Conservation (phyloP, 1,139 yeast genomes). For the Lodderomyces theae region DNA sequence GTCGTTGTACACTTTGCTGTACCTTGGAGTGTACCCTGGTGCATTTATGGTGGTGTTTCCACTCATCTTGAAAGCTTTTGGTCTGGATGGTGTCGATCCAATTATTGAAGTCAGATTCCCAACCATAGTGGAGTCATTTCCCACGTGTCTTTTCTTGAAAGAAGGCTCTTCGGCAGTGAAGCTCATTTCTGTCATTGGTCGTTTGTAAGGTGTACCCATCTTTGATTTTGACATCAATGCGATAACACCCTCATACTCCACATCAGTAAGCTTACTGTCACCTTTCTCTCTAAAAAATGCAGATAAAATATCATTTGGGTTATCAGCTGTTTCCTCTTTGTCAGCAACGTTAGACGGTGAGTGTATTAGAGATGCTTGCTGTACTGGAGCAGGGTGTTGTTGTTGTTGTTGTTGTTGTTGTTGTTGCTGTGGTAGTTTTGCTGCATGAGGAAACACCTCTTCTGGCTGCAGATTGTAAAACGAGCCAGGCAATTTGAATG, state of each 20-base stretch:
- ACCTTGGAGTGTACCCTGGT: constrained; percentile 41
- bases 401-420: too few relatives aligned
- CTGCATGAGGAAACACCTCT: too few relatives aligned
- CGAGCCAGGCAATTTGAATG: constrained; percentile 12
- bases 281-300: constrained; percentile 76
- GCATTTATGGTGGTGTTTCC: constrained; percentile 25
- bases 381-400: constrained; percentile 7
- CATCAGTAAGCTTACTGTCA: constrained; percentile 65
- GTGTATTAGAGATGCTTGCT: constrained; percentile 3
- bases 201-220: constrained; percentile 11
- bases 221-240: constrained; percentile 44
- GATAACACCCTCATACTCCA: constrained; percentile 83
- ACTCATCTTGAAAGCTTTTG: constrained; percentile 11
- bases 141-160: constrained; percentile 7
- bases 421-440: too few relatives aligned
- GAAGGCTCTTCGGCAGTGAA: not conserved
- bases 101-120: constrained; percentile 4
- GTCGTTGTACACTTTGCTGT: constrained; percentile 30
- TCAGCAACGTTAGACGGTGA: not conserved
- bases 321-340: constrained; percentile 9
- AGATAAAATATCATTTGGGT: constrained; percentile 60
- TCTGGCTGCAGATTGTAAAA: constrained; percentile 6
- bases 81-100: constrained; percentile 13
- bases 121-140: not conserved
- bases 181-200: constrained; percentile 2